A percentile compares a stretch with the other conserved stretches of the same genome.
phyloP scores from a whole-genome alignment of 495 filamentous ascomycete genomes.

The Penicillium silybi region DNA sequence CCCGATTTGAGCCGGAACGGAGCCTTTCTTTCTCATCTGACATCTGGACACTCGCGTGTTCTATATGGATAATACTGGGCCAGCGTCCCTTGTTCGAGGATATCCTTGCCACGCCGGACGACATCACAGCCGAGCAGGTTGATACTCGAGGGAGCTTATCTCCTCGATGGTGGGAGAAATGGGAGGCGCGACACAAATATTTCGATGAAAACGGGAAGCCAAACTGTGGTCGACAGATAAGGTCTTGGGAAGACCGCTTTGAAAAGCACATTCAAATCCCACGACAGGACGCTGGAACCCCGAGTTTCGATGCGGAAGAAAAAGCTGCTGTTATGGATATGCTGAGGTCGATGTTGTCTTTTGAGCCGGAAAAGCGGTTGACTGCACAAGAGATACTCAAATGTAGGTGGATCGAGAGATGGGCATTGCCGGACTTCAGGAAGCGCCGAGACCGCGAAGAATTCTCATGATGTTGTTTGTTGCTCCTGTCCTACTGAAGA shows the following conservation, averaged over 20 bases:
- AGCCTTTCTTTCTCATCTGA: constrained; percentile 30
- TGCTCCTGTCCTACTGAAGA: no score
- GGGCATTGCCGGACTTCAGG: constrained; percentile 31
- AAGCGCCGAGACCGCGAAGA: no score
- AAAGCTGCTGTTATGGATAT: constrained; percentile 29
- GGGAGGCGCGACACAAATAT: constrained; percentile 9
- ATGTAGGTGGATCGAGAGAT: constrained; percentile 38
- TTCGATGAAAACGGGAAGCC: constrained; percentile 17
- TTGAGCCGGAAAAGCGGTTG: constrained; percentile 33
- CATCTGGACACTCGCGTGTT: constrained; percentile 34
- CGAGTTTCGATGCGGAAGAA: constrained; percentile 21
- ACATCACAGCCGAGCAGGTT: constrained; percentile 24
- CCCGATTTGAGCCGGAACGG: constrained; percentile 20
- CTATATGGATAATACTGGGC: constrained; percentile 28
- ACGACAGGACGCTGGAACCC: constrained; percentile 13
- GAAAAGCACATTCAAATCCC: constrained; percentile 23
- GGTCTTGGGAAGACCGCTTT: constrained; percentile 26
- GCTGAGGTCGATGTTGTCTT: constrained; percentile 39
- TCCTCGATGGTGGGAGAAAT: constrained; percentile 20
- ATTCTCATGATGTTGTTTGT: no score
- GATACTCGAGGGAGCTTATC: constrained; percentile 19
- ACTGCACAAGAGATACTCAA: constrained; percentile 30
- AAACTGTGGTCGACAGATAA: constrained; percentile 3
- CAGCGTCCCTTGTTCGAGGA: constrained; percentile 14
- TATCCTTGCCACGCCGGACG: constrained; percentile 16